Evolutionary conservation across 352 stramenopile species (phyloP), one percentile per base, ranked within the genome.

Genomic region (Globisporangium nunn): DNA sequence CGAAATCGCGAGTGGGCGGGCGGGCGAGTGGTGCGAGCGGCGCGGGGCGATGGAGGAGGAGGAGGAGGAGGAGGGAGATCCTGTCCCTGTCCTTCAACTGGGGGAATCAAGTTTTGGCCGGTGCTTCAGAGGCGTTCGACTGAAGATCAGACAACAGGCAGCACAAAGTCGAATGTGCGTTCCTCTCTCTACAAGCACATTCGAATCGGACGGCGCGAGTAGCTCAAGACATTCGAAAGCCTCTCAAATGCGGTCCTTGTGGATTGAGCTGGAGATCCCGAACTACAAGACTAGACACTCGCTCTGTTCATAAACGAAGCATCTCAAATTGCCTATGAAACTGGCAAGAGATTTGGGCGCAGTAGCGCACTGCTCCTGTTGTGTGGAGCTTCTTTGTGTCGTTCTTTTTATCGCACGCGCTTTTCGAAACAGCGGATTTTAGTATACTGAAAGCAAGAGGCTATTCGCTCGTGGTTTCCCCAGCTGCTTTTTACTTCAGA

Each of bases 71-170:
- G 35, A 4, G 17, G 18, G n/a, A 4, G 43, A n/a, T 48, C n/a
- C 43, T 11, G 4, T 7, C 33, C 6, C 4, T 14, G n/a, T 10
- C 18, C 43, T 48, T 48, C 43, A 48, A 48, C 43, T 29, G 43
- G 18, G 43, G 41, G 43, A 48, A 48, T 48, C 43, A 48, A 48
- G 43, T 40, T 40, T 40, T 50, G 44, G 15, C 44, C 29, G 23
- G 18, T 18, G 10, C n/a, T 40, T 33, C 29, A 14, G 40, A 50
- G 12, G 37, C 4, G 15, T 43, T 43, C 11, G 37, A 43, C 7
- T 43, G 7, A 17, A 11, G 11, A 37, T 37, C 4, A 5, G 8
- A 5, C 4, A 37, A 37, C 4, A 37, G 33, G 8, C 33, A 8
- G 33, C 4, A 2, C 4, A 5, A 37, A 37, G 33, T 37, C 33